Evolutionary conservation across 768 basidiomycete species (phyloP), one percentile per base, ranked within the genome.

Genomic region (Gymnopilus dilepis): DNA sequence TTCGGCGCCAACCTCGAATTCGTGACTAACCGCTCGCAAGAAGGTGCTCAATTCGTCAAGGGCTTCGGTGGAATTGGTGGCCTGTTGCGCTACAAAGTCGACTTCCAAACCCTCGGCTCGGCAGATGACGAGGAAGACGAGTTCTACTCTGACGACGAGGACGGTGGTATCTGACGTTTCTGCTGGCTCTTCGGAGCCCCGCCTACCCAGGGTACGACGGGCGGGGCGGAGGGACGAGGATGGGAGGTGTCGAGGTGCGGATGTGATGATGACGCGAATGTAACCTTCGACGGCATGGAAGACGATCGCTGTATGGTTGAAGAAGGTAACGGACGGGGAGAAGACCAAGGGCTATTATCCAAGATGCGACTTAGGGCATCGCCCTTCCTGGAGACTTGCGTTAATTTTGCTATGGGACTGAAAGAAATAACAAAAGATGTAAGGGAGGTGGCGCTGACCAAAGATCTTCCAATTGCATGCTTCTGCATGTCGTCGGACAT

Each of bases 11-110:
- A 90, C 67, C 88, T 98, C 62, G 95, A 96, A 79, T 98, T 99
- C 73, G 89, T 99, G 43, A 97, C 96, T 65, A 95, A 98, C 78
- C 87, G 90, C 56, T 96, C 95, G 7, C 97, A 98, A 74, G 97
- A 99, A 74, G 97, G 97, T 31, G 92, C 94, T 33, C 96, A 98
- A 74, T 99, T 97, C 80, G 95, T 97, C 69, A 97, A 96, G 74
- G 97, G 97, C 41, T 99, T 99, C 69, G 97, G 97, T 76, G 97
- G 97, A 24, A 98, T 99, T 67, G 97, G 97, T 28, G 97, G 96
- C 30, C 81, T 98, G 62, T 79, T 97, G 60, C 86, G 97, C 51
- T 99, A 99, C 87, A 99, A 99, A 81, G 95, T 99, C 69, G 97
- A 97, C 79, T 93, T 99, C 78, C 84, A 84, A 67, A 92, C 90